phyloP scores from a whole-genome alignment of 78 protist species.

The Dictyostelium purpureum region DNA sequence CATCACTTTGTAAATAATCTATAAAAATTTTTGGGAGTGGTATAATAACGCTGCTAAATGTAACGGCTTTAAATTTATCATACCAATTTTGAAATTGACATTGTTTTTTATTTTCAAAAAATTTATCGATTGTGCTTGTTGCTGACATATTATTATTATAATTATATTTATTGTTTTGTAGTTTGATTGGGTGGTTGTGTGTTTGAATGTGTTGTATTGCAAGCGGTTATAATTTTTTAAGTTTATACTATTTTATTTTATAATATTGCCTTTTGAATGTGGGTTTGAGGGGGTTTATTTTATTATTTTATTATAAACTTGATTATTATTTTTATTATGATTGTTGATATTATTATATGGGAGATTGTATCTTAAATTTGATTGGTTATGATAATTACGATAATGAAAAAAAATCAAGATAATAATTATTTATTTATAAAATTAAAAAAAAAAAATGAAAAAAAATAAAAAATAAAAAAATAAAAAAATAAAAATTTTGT shows the following conservation, averaged over 20 bases:
- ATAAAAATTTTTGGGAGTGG: slow-evolving; percentile 39
- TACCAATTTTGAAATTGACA: slow-evolving; percentile 51
- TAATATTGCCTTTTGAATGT: background rate
- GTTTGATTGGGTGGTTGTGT: background rate
- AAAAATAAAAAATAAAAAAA: no score
- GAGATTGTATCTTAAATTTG: background rate
- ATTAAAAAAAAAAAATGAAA: no score
- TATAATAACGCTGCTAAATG: slow-evolving; percentile 40
- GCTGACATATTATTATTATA: background rate
- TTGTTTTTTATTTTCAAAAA: slow-evolving; percentile 19
- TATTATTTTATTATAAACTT: background rate
- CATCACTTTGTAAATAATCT: slow-evolving; percentile 56
- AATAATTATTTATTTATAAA: no score
- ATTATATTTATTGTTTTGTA: background rate
- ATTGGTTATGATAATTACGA: no score
- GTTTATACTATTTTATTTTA: background rate
- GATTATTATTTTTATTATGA: background rate
- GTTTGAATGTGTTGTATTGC: background rate
- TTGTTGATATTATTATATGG: background rate
- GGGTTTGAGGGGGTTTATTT: background rate
- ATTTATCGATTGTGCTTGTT: background rate
- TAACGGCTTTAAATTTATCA: background rate
- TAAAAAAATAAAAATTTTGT: no score
- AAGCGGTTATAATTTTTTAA: background rate
- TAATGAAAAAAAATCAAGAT: no score